A percentile compares a stretch with the other conserved stretches of the same genome.
Evolutionary conservation across 257 asterid genomes (phyloP).

Genomic region (Penstemon eatonii): DNA sequence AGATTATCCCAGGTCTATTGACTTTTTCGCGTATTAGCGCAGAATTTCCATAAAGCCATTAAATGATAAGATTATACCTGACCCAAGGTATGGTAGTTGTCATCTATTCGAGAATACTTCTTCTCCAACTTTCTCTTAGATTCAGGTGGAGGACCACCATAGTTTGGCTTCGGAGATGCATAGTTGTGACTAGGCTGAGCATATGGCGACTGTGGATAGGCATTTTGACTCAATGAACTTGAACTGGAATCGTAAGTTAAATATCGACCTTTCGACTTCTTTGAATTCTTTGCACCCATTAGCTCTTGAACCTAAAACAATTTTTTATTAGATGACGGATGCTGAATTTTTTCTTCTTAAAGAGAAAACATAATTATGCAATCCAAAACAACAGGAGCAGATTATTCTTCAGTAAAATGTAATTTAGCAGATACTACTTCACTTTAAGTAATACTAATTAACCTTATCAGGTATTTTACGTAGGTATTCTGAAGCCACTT

Average conservation of each 20-base stretch:
- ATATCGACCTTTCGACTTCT: conserved; percentile 69
- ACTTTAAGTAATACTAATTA: neutral
- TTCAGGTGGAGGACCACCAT: conserved; percentile 57
- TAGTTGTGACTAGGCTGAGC: conserved; percentile 59
- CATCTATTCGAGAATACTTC: conserved; percentile 85
- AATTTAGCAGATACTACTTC: neutral
- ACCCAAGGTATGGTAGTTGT: conserved; percentile 66
- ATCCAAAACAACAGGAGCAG: conserved; percentile 18
- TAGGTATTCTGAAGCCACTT: conserved; percentile 8
- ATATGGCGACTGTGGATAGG: conserved; percentile 52
- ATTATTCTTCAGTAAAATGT: neutral
- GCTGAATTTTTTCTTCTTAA: neutral
- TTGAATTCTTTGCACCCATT: conserved; percentile 89
- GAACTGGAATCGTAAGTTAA: conserved; percentile 69
- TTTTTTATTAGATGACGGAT: neutral
- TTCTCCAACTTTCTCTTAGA: conserved; percentile 63
- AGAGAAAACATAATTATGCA: conserved; percentile 1
- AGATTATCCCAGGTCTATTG: neutral
- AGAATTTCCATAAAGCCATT: neutral
- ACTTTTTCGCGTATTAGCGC: neutral
- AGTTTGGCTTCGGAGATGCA: conserved; percentile 50
- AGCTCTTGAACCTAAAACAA: conserved; percentile 31
- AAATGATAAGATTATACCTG: conserved; percentile 49
- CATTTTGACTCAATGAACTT: conserved; percentile 42
- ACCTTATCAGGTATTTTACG: neutral